Percentiles rank a stretch among this genome's conserved stretches.
phyloP scores from a whole-genome alignment of 2,329 filamentous ascomycete species.

The Ophiostoma sp. region DNA sequence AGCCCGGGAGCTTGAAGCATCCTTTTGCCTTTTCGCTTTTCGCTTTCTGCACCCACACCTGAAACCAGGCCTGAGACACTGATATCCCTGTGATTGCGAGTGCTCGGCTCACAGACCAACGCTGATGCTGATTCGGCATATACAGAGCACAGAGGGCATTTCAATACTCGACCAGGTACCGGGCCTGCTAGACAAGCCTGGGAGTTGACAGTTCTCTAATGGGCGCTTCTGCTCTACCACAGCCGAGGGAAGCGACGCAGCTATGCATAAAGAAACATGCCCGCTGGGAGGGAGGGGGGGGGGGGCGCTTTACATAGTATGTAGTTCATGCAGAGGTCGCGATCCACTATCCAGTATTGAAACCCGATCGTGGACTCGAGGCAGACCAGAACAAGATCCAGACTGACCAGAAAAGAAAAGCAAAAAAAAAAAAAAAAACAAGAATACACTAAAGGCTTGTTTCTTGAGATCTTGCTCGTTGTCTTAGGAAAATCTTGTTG shows the following conservation, averaged over 20 bases:
- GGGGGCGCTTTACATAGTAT: background rate
- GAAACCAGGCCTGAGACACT: constrained; percentile 6
- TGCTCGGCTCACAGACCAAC: background rate
- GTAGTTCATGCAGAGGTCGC: background rate
- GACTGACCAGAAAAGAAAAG: background rate
- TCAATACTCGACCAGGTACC: background rate
- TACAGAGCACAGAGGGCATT: background rate
- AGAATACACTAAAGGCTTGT: background rate
- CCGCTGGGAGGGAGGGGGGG: background rate
- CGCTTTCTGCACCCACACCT: background rate
- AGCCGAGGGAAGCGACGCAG: background rate
- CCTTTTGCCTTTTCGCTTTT: background rate
- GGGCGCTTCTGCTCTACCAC: background rate
- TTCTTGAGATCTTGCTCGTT: background rate
- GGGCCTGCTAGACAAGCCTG: background rate
- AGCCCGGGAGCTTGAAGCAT: background rate
- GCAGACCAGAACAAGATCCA: background rate
- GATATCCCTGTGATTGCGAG: background rate
- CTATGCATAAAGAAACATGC: background rate
- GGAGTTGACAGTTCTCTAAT: background rate
- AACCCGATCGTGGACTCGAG: background rate
- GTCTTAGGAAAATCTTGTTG: background rate
- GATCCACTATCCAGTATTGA: background rate
- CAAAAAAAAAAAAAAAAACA: background rate
- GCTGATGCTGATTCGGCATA: background rate